Evolutionary conservation across 2,329 filamentous ascomycete genomes (phyloP).

Genomic region (Onygena corvina): DNA sequence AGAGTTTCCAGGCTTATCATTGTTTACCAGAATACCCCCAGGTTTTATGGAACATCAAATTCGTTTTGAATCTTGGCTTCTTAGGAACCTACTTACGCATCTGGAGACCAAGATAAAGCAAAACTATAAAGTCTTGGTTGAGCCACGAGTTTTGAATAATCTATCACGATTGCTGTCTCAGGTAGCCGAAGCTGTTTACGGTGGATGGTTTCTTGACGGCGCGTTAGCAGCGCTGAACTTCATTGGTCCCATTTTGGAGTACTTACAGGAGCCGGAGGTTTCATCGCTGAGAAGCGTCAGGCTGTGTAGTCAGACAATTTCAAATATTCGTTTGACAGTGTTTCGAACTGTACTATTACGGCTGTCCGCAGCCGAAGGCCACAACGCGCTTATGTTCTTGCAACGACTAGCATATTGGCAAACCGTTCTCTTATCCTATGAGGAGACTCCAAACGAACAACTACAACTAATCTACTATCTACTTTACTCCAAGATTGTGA

Average conservation of each 20-base stretch:
- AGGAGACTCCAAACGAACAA: slow-evolving; percentile 67
- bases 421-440: slow-evolving; percentile 67
- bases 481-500: slow-evolving; percentile 78
- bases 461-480: slow-evolving; percentile 84
- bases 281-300: slow-evolving; percentile 72
- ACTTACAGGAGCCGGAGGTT: slow-evolving; percentile 74
- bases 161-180: slow-evolving; percentile 69
- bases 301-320: slow-evolving; percentile 75
- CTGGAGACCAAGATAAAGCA: slow-evolving; percentile 58
- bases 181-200: slow-evolving; percentile 79
- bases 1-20: slow-evolving; percentile 75
- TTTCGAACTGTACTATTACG: slow-evolving; percentile 66
- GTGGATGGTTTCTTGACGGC: slow-evolving; percentile 91
- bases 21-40: slow-evolving; percentile 79
- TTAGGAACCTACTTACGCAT: slow-evolving; percentile 61
- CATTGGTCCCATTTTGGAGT: slow-evolving; percentile 71
- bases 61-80: slow-evolving; percentile 83
- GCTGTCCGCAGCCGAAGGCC: slow-evolving; percentile 69
- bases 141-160: slow-evolving; percentile 77
- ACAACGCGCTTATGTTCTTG: slow-evolving; percentile 59
- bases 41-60: slow-evolving; percentile 91
- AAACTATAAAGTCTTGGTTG: slow-evolving; percentile 59
- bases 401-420: slow-evolving; percentile 92
- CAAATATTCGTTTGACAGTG: slow-evolving; percentile 63
- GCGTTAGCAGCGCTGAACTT: slow-evolving; percentile 77